Evolutionary conservation across 1,284 basidiomycete genomes (phyloP).

Genomic region (Gomphus sp.): DNA sequence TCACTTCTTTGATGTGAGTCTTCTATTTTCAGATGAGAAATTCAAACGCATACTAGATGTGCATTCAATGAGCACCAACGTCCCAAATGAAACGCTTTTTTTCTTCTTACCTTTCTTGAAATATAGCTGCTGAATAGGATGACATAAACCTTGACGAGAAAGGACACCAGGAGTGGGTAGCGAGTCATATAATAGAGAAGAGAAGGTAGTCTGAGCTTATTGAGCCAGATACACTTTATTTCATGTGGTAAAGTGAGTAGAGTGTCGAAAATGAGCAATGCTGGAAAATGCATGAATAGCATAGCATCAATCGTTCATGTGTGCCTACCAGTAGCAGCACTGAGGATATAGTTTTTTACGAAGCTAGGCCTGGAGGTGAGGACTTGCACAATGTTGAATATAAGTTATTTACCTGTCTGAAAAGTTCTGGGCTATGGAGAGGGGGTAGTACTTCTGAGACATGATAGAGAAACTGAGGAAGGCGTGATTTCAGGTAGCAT

Average conservation of each 20-base stretch:
- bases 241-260: not conserved
- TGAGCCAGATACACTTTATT: not conserved
- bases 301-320: no score
- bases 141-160: not conserved
- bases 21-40: not conserved
- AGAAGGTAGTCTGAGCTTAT: not conserved
- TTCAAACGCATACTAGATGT: no score
- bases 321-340: no score
- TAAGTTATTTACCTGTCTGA: no score
- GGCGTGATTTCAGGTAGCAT: no score
- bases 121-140: not conserved
- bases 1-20: not conserved
- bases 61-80: no score
- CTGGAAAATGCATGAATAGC: not conserved
- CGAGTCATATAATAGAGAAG: not conserved
- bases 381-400: no score
- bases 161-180: not conserved
- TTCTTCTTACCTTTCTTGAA: not conserved
- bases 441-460: no score
- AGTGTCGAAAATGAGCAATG: not conserved
- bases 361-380: no score
- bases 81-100: not conserved
- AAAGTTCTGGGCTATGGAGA: no score
- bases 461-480: no score
- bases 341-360: no score